Base-by-base conservation (phyloP, 768 basidiomycete genomes). In the Imleria badia region DNA sequence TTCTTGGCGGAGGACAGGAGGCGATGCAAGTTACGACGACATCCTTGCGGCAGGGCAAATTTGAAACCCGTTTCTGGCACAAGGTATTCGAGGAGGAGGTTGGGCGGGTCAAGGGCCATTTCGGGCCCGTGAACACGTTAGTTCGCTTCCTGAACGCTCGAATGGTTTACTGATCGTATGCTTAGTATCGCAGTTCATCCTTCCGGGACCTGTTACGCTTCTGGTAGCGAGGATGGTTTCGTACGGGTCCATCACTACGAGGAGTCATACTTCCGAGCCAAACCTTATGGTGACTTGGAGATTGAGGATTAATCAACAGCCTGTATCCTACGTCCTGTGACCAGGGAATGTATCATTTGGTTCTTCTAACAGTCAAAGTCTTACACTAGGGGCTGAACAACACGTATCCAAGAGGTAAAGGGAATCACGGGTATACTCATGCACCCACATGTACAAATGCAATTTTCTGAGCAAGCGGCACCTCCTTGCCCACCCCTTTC, bases 1-100 rank as follows among this genome's bases (percentile, higher is more conserved):
- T 98, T 31, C 78, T 97, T 22, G 97, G 97, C 41, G 96, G 97
- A 71, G 97, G 97, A 40, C 97, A 98, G 73, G 96, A 97, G 69
- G 97, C 97, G 5, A 96, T 94, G 93, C 86, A 77, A 65, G 97
- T 98, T 47, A 98, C 97, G 14, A 98, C 94, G 9, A 98, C 96
- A 1, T 94, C 93, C 2, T 66, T 85, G 22, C 85, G 97, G 48
- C 92, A 97, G 70, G 97, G 96, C 20, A 97, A 98, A 73, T 99
- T 99, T 71, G 97, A 98, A 75, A 92, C 94, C 12, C 81, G 94
- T 36, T 98, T 99, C 77, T 98, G 94, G 94, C 96, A 99, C 78
- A 93, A 89, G 62, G 79, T 96, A 35, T 90, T 96, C 63, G 94
- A 96, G 73, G 94, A 97, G 76, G 96, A 98, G 70, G 89, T 98